Percentiles rank a stretch among this genome's conserved stretches.
These are phyloP conservation scores for Phytophthora idaei DNA, from an alignment of 352 stramenopile genomes.

Conservation along the genomic window DNA sequence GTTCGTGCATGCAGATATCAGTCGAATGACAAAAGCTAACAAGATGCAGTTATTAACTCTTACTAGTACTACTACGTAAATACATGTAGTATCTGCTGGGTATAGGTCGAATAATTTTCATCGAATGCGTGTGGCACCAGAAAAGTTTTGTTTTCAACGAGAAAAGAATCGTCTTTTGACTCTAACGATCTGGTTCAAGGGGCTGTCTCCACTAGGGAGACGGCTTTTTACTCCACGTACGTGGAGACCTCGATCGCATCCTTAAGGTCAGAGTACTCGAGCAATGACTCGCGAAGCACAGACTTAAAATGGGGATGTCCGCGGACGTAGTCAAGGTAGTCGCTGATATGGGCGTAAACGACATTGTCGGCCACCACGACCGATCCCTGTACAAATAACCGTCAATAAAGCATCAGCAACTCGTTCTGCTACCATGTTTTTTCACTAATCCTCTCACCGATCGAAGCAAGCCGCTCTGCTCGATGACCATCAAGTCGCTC, in stretches of 20 bases:
- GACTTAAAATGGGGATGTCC: not conserved
- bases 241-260: not conserved
- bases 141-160: too few species aligned
- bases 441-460: not conserved
- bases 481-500: not conserved
- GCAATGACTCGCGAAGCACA: not conserved
- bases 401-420: not conserved
- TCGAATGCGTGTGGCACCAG: too few species aligned
- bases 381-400: not conserved
- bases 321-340: not conserved
- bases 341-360: not conserved
- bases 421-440: not conserved
- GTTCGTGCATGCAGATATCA: too few species aligned
- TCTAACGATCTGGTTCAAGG: too few species aligned
- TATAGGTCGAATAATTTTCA: too few species aligned
- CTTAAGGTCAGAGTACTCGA: not conserved
- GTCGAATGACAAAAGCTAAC: too few species aligned
- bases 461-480: not conserved
- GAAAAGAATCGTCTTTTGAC: too few species aligned
- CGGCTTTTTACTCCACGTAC: not conserved
- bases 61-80: too few species aligned
- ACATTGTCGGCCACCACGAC: not conserved
- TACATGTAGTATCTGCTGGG: too few species aligned
- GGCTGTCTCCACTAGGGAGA: too few species aligned
- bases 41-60: too few species aligned